Percentiles rank a stretch among this genome's conserved stretches.
phyloP scores from a whole-genome alignment of 2,329 filamentous ascomycete species.

The Herpomyces periplanetae region DNA sequence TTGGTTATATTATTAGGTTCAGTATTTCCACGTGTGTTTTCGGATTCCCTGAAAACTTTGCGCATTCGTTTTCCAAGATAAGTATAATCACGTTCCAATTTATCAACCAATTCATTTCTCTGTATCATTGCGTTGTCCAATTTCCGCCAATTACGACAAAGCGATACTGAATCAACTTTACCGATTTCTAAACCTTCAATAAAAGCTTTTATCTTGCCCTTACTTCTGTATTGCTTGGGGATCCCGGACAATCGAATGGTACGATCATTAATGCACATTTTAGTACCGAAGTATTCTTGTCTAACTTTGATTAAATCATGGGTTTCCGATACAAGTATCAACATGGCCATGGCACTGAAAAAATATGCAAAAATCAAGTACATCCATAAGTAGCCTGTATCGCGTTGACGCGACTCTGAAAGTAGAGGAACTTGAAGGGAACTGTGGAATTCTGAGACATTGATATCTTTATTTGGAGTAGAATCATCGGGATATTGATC shows the following conservation, averaged over 20 bases:
- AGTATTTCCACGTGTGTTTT: conserved; percentile 5
- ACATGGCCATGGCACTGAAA: conserved; percentile 44
- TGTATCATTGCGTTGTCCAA: conserved; percentile 32
- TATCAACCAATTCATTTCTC: conserved; percentile 21
- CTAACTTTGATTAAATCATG: conserved; percentile 44
- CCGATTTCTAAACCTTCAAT: conserved; percentile 64
- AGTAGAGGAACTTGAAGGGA: conserved; percentile 2
- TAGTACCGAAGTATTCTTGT: conserved; percentile 64
- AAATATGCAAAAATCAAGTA: conserved; percentile 83
- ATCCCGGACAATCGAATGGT: conserved; percentile 75
- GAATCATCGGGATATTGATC: conserved; percentile 16
- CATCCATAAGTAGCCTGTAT: conserved; percentile 36
- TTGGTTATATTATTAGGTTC: conserved; percentile 6
- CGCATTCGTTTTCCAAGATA: conserved; percentile 20
- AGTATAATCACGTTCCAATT: conserved; percentile 49
- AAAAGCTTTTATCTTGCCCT: conserved; percentile 44
- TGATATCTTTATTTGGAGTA: conserved; percentile 3
- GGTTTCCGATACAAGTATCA: conserved; percentile 46
- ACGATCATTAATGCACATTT: conserved; percentile 77
- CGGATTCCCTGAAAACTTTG: conserved; percentile 11
- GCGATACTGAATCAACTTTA: conserved; percentile 44
- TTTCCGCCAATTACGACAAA: conserved; percentile 55
- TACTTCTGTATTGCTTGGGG: conserved; percentile 32
- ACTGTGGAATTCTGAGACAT: conserved; percentile 4
- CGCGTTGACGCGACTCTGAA: conserved; percentile 5